phyloP scores from a whole-genome alignment of 768 basidiomycete genomes.

The Xerocomus spinulosus region DNA sequence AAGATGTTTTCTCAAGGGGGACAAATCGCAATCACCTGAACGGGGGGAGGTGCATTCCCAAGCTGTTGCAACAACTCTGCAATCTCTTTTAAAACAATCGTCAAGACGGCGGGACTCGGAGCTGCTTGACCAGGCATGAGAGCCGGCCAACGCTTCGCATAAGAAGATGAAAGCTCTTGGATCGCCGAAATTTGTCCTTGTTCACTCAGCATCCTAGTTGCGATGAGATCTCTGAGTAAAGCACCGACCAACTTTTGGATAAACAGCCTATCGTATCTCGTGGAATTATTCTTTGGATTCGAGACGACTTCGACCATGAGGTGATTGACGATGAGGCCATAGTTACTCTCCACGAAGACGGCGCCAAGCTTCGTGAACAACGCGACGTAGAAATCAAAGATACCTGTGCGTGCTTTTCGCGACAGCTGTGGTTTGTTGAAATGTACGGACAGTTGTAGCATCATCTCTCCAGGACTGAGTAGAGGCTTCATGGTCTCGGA shows the following conservation, averaged over 20 bases:
- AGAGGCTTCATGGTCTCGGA: conserved; percentile 63
- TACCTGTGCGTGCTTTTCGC: conserved; percentile 72
- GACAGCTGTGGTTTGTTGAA: conserved; percentile 72
- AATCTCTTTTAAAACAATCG: conserved; percentile 76
- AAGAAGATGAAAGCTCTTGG: conserved; percentile 75
- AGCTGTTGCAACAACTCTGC: conserved; percentile 83
- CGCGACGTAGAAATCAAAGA: conserved; percentile 85
- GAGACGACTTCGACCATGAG: conserved; percentile 74
- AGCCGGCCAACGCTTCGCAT: conserved; percentile 89
- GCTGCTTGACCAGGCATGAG: conserved; percentile 82
- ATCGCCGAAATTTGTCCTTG: conserved; percentile 92
- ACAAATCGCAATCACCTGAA: conserved; percentile 51
- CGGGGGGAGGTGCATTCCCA: conserved; percentile 86
- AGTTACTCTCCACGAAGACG: conserved; percentile 77
- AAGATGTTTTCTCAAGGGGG: background rate
- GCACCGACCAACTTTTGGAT: conserved; percentile 71
- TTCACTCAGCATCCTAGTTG: conserved; percentile 84
- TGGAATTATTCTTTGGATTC: conserved; percentile 46
- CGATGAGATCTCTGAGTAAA: conserved; percentile 80
- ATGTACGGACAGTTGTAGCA: conserved; percentile 68
- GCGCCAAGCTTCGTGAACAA: conserved; percentile 72
- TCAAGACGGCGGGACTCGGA: conserved; percentile 62
- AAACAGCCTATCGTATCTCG: conserved; percentile 71
- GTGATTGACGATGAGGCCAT: conserved; percentile 72
- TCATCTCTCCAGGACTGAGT: conserved; percentile 73